These are phyloP conservation scores for Phytophthora boehmeriae DNA, from an alignment of 352 stramenopile species.

Conservation along the genomic window DNA sequence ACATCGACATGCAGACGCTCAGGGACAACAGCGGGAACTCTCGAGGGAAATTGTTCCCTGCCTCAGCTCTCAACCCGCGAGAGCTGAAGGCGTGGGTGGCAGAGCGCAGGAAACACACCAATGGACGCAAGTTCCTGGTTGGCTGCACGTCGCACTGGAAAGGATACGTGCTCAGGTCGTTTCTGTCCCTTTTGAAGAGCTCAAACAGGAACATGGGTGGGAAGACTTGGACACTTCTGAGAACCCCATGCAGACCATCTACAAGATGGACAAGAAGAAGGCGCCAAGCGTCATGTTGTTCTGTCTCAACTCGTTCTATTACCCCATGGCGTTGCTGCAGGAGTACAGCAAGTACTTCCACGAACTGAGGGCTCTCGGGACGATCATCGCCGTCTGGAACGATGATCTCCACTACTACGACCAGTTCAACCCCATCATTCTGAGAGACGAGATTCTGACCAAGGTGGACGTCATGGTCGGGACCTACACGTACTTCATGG, in stretches of 20 bases:
- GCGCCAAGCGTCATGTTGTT: slow-evolving; percentile 77
- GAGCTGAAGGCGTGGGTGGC: slow-evolving; percentile 69
- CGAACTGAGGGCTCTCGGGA: slow-evolving; percentile 65
- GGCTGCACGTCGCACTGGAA: slow-evolving; percentile 68
- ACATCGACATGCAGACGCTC: slow-evolving; percentile 68
- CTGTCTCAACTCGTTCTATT: slow-evolving; percentile 77
- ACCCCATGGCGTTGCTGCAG: slow-evolving; percentile 68
- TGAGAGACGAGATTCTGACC: slow-evolving; percentile 72
- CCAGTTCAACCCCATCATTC: slow-evolving; percentile 63
- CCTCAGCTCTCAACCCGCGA: slow-evolving; percentile 39
- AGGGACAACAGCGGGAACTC: slow-evolving; percentile 38
- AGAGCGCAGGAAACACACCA: slow-evolving; percentile 66
- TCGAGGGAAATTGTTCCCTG: slow-evolving; percentile 50
- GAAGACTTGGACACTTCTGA: slow-evolving; percentile 57
- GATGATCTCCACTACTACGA: slow-evolving; percentile 84
- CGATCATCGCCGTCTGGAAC: slow-evolving; percentile 77
- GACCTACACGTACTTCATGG: slow-evolving; percentile 81
- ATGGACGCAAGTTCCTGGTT: slow-evolving; percentile 73
- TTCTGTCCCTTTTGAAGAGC: slow-evolving; percentile 71
- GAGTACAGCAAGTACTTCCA: slow-evolving; percentile 72
- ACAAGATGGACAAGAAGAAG: slow-evolving; percentile 62
- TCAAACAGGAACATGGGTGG: slow-evolving; percentile 72
- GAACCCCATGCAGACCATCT: slow-evolving; percentile 65
- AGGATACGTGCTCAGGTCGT: slow-evolving; percentile 70
- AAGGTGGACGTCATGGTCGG: slow-evolving; percentile 68